A percentile compares a stretch with the other conserved stretches of the same genome.
These are phyloP conservation scores for Solanum chilense DNA, from an alignment of 257 asterid species.

Conservation along the genomic window DNA sequence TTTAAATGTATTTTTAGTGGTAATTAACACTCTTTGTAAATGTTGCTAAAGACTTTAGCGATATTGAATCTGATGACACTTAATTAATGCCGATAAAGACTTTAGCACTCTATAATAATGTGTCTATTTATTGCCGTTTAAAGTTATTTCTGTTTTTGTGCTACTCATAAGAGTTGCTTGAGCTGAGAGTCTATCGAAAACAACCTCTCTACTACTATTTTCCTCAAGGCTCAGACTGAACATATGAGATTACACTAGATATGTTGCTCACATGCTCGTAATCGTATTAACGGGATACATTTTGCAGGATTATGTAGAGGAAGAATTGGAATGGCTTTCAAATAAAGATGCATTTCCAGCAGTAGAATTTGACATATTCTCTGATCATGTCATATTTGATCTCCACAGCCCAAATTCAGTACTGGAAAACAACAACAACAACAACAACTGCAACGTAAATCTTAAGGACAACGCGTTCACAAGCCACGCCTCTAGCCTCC, in stretches of 20 bases:
- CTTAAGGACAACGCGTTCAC: constrained; percentile 18
- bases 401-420: constrained; percentile 71
- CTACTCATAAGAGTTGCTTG: neutral
- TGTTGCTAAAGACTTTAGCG: no score
- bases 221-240: neutral
- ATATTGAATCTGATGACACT: no score
- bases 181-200: rapidly evolving
- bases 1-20: no score
- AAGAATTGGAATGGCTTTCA: constrained; percentile 77
- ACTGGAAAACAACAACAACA: constrained; percentile 42
- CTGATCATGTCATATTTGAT: constrained; percentile 21
- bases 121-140: no score
- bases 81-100: no score
- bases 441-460: constrained; percentile 8
- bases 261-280: neutral
- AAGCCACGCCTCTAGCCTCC: constrained; percentile 31
- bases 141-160: neutral
- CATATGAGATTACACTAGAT: neutral
- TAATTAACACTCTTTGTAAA: no score
- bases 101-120: no score
- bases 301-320: constrained; percentile 32
- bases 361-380: constrained; percentile 49
- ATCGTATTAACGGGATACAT: neutral
- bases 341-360: constrained; percentile 81
- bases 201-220: neutral